Conservation (phyloP, 2,329 filamentous ascomycete genomes). For the Trichoderma lentiforme region DNA sequence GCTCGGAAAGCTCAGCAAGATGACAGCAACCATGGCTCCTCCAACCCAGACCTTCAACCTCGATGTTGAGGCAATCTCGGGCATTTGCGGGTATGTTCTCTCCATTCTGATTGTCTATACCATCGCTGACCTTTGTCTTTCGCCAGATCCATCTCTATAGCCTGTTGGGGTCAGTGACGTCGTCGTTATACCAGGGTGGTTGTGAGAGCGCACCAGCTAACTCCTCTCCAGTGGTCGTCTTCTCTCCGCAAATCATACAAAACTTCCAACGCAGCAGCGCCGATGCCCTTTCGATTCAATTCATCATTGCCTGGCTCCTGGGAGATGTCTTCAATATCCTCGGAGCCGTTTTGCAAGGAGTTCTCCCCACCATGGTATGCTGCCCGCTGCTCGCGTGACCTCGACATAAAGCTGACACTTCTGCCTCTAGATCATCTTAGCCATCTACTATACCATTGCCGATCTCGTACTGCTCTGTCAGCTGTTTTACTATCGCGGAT, state of each 20-base stretch:
- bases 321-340: conserved; percentile 97
- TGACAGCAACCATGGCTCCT: conserved; percentile 47
- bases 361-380: conserved; percentile 83
- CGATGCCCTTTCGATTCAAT: conserved; percentile 85
- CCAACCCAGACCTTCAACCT: conserved; percentile 61
- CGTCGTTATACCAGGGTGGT: not conserved
- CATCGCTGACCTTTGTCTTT: not conserved
- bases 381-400: conserved; percentile 1
- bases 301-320: conserved; percentile 87
- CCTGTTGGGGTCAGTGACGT: conserved; percentile 65
- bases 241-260: conserved; percentile 93
- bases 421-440: conserved; percentile 67
- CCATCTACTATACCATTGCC: conserved; percentile 87
- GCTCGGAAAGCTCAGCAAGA: not conserved
- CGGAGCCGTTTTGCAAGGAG: conserved; percentile 85
- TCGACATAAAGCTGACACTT: not conserved
- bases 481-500: conserved; percentile 94
- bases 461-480: conserved; percentile 85
- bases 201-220: not conserved
- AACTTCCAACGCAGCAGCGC: conserved; percentile 84
- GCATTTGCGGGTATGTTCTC: conserved; percentile 72
- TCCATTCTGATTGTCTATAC: not conserved
- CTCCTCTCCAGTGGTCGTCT: conserved; percentile 68
- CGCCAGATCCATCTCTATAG: conserved; percentile 83
- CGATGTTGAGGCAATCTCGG: conserved; percentile 86